Evolutionary conservation across 148 eudicot species (phyloP).

Genomic region (Polygonum aviculare): DNA sequence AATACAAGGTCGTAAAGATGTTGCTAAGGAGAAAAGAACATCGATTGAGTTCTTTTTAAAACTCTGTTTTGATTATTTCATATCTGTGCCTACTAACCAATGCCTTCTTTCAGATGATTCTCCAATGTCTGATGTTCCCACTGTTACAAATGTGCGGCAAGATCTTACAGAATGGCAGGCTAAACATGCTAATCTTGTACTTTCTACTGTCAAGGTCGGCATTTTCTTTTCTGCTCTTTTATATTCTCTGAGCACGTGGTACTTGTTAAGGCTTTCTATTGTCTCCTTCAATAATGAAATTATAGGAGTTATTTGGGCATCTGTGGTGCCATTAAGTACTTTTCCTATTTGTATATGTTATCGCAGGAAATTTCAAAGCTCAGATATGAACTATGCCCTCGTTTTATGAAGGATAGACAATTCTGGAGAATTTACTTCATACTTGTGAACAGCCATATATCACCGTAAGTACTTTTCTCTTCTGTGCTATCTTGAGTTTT

Average conservation of each 20-base stretch:
- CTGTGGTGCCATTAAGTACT: background rate
- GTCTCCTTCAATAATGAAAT: background rate
- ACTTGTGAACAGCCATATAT: conserved; percentile 74
- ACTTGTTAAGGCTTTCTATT: background rate
- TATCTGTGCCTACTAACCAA: conserved; percentile 14
- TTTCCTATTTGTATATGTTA: conserved; percentile 10
- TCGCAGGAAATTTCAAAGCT: conserved; percentile 92
- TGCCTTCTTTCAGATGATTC: conserved; percentile 58
- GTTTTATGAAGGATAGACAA: conserved; percentile 84
- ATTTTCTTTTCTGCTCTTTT: background rate
- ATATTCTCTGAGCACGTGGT: background rate
- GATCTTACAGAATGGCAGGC: conserved; percentile 97
- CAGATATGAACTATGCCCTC: conserved; percentile 88
- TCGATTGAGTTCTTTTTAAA: background rate
- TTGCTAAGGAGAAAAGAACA: background rate
- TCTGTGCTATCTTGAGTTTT: background rate
- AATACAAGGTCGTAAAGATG: background rate
- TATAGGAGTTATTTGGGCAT: background rate
- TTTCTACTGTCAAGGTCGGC: conserved; percentile 70
- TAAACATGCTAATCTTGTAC: conserved; percentile 82
- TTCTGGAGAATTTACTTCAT: conserved; percentile 95
- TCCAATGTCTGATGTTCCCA: conserved; percentile 68
- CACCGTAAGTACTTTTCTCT: conserved; percentile 51
- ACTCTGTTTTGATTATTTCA: background rate
- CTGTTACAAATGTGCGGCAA: conserved; percentile 89